Conservation (phyloP, 495 filamentous ascomycete species). For the Tetracladium setigerum region DNA sequence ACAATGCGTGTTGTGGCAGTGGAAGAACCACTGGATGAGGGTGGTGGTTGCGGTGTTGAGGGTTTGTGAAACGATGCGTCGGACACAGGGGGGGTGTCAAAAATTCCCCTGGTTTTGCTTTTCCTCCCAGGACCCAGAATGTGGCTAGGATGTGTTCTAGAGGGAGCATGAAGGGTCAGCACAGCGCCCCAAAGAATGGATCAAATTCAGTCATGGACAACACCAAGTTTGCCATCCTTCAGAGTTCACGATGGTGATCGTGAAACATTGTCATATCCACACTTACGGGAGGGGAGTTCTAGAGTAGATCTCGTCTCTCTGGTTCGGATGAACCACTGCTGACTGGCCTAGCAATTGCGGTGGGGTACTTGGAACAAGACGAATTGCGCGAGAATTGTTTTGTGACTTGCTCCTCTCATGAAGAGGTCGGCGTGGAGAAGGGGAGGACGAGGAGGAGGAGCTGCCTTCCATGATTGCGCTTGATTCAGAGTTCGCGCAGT, state of each 20-base stretch:
- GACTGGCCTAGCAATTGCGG: conserved; percentile 16
- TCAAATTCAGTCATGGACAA: no score
- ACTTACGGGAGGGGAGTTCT: conserved; percentile 16
- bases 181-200: no score
- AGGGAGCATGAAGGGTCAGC: no score
- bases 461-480: background rate
- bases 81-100: conserved; percentile 2
- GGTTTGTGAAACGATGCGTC: conserved; percentile 10
- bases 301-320: conserved; percentile 17
- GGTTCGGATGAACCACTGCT: background rate
- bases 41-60: conserved; percentile 8
- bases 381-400: conserved; percentile 36
- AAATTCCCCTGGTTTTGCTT: conserved; percentile 5
- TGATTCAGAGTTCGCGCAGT: no score
- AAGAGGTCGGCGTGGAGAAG: conserved; percentile 35
- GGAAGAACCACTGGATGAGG: conserved; percentile 12
- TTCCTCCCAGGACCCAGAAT: conserved; percentile 9
- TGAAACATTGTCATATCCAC: no score
- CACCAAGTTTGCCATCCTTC: no score
- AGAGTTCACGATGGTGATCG: no score
- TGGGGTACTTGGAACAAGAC: conserved; percentile 46
- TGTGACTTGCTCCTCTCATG: conserved; percentile 49
- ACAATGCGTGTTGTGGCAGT: conserved; percentile 7
- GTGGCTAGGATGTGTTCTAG: conserved; percentile 14
- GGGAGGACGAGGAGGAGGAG: no score